Percentiles rank a stretch among this genome's conserved stretches.
phyloP scores from a whole-genome alignment of 306 rosid genomes.

The Begonia masoniana region DNA sequence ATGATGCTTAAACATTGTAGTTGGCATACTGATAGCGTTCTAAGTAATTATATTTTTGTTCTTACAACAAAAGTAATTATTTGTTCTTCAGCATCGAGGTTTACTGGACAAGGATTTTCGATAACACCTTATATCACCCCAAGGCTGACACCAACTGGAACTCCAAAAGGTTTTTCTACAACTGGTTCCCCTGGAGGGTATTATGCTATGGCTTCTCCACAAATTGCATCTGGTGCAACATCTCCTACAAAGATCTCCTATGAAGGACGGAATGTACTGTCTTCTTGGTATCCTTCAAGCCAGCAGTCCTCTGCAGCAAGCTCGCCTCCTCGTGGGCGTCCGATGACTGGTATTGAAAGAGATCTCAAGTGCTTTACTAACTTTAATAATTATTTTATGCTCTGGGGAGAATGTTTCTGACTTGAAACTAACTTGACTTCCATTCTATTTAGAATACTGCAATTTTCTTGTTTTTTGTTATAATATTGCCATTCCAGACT shows the following conservation, averaged over 20 bases:
- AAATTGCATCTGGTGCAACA: constrained; percentile 46
- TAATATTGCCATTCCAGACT: not conserved
- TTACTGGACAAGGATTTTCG: constrained; percentile 46
- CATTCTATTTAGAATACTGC: not conserved
- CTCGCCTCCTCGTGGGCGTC: constrained; percentile 76
- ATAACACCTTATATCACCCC: constrained; percentile 85
- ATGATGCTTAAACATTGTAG: no score
- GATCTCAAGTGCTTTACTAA: not conserved
- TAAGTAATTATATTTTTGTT: constrained; percentile 1
- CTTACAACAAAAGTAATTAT: not conserved
- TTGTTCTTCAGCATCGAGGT: constrained; percentile 40
- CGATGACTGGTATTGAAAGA: constrained; percentile 41
- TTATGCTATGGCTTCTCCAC: constrained; percentile 65
- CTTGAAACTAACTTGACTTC: no score
- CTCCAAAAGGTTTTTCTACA: constrained; percentile 74
- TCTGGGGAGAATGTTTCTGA: no score
- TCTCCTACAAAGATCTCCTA: constrained; percentile 62
- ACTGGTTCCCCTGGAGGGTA: constrained; percentile 69
- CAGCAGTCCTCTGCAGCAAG: constrained; percentile 98
- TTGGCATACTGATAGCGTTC: not conserved
- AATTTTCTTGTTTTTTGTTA: not conserved
- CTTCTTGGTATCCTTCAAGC: constrained; percentile 93
- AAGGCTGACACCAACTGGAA: constrained; percentile 76
- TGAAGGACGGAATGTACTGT: constrained; percentile 44
- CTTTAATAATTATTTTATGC: not conserved